A percentile compares a stretch with the other conserved stretches of the same genome.
These are phyloP conservation scores for Teratosphaeria gauchensis DNA, from an alignment of 2,329 filamentous ascomycete species.

Conservation along the genomic window DNA sequence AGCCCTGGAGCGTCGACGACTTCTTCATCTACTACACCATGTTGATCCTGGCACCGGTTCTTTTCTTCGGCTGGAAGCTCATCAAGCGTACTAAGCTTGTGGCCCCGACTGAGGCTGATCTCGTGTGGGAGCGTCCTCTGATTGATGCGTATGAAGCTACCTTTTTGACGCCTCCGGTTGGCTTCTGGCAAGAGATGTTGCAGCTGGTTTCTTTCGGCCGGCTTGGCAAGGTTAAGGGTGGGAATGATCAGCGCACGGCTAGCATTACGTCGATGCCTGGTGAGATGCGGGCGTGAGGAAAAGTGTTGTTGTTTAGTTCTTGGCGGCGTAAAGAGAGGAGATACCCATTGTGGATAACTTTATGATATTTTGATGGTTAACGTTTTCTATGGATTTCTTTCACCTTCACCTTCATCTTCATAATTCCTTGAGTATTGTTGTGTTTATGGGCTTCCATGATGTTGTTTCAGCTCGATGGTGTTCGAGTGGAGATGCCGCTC, in stretches of 20 bases:
- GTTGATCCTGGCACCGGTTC: slow-evolving; percentile 31
- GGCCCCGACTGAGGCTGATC: slow-evolving; percentile 45
- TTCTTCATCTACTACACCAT: slow-evolving; percentile 42
- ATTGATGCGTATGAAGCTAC: slow-evolving; percentile 50
- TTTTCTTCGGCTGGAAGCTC: slow-evolving; percentile 55
- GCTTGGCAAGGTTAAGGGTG: slow-evolving; percentile 15
- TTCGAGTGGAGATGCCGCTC: too few species aligned
- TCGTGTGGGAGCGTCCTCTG: slow-evolving; percentile 53
- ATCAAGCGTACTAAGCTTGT: slow-evolving; percentile 50
- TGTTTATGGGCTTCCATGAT: too few species aligned
- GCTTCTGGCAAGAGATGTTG: slow-evolving; percentile 48
- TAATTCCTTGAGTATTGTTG: too few species aligned
- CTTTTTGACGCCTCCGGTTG: slow-evolving; percentile 39
- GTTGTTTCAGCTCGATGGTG: too few species aligned
- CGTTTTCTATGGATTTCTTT: too few species aligned
- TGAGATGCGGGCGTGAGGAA: background rate
- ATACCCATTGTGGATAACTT: background rate
- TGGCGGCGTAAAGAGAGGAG: background rate
- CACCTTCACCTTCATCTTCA: too few species aligned
- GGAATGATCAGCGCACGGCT: slow-evolving; percentile 9
- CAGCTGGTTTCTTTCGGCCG: slow-evolving; percentile 32
- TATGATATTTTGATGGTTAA: background rate
- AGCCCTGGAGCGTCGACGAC: slow-evolving; percentile 35
- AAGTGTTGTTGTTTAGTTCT: background rate
- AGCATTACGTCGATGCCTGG: background rate